Conservation (phyloP, 2,329 filamentous ascomycete species). For the Pezicula rhizophila region DNA sequence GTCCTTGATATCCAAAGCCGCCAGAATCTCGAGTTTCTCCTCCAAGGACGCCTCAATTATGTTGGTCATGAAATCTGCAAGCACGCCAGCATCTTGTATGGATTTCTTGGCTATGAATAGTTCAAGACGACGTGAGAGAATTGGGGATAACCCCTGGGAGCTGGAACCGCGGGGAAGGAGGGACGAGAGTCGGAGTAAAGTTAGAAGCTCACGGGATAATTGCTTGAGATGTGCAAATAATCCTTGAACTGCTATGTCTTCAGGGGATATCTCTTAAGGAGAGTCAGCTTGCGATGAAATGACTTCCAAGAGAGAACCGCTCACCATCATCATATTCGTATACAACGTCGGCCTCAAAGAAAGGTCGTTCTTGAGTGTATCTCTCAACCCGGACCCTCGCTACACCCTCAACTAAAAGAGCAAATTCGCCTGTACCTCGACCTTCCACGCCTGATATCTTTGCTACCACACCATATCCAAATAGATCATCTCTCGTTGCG, state of each 20-base stretch:
- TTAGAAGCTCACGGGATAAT: constrained; percentile 78
- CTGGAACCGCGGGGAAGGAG: constrained; percentile 67
- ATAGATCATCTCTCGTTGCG: constrained; percentile 67
- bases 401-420: constrained; percentile 79
- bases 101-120: constrained; percentile 81
- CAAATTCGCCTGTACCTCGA: constrained; percentile 68
- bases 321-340: constrained; percentile 65
- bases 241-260: constrained; percentile 59
- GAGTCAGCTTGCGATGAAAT: constrained; percentile 11
- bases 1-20: constrained; percentile 72
- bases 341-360: constrained; percentile 76
- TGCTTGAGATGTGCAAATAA: constrained; percentile 78
- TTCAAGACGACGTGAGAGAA: constrained; percentile 82
- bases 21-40: constrained; percentile 82
- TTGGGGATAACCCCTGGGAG: constrained; percentile 64
- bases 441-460: constrained; percentile 76
- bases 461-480: constrained; percentile 73
- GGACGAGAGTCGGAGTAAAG: constrained; percentile 76
- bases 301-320: constrained; percentile 16
- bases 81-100: constrained; percentile 70
- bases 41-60: constrained; percentile 81
- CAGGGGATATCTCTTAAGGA: constrained; percentile 26
- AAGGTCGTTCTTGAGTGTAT: constrained; percentile 71
- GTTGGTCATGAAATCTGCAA: constrained; percentile 97
- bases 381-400: constrained; percentile 70